phyloP scores from a whole-genome alignment of 108 stramenopile species.

The Schizochytrium sp. region DNA sequence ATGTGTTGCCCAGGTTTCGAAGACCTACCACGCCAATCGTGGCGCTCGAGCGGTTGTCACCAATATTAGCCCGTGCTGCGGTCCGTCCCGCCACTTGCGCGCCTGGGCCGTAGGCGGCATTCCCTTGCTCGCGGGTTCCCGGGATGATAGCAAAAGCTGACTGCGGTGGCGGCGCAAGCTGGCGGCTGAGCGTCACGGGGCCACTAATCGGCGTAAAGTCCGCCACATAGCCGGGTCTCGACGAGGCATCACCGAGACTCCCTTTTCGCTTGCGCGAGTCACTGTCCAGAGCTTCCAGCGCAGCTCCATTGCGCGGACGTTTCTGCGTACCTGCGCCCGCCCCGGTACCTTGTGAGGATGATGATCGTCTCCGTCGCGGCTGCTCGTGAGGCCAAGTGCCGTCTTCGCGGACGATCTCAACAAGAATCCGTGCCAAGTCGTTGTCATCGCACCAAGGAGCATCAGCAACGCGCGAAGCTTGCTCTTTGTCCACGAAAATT shows the following conservation, averaged over 20 bases:
- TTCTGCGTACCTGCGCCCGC: not conserved
- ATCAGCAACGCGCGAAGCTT: not conserved
- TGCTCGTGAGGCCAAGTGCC: not conserved
- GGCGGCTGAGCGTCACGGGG: not conserved
- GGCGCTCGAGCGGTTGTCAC: not conserved
- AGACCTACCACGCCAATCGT: slow-evolving; percentile 72
- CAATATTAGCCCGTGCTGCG: not conserved
- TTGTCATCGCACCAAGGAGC: not conserved
- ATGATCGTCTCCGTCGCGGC: not conserved
- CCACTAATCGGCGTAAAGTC: not conserved
- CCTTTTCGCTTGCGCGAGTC: not conserved
- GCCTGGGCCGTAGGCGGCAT: not conserved
- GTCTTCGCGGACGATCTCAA: not conserved
- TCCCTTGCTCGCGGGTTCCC: not conserved
- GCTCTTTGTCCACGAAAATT: not conserved
- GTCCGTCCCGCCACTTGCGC: not conserved
- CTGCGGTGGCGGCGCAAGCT: not conserved
- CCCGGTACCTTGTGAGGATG: not conserved
- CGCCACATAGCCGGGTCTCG: not conserved
- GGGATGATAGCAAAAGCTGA: not conserved
- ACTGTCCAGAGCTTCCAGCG: not conserved
- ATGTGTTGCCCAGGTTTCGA: slow-evolving; percentile 92
- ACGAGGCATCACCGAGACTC: not conserved
- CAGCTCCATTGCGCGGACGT: not conserved
- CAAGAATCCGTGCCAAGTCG: not conserved